Evolutionary conservation across 352 stramenopile genomes (phyloP), one percentile per base, ranked within the genome.

Genomic region (Phytophthora syringae): DNA sequence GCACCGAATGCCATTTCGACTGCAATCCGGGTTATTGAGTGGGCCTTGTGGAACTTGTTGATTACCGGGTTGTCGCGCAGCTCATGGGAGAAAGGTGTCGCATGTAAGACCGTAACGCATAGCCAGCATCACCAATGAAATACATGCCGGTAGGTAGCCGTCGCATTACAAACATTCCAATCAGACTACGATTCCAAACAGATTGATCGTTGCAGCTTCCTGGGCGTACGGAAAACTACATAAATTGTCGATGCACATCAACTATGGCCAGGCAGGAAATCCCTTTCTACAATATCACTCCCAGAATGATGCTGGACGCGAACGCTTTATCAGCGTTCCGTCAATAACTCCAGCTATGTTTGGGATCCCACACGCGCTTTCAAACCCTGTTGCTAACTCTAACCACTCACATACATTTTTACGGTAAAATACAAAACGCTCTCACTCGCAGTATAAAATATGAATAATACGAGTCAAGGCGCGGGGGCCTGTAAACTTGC

Each of bases 391-490:
- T 39, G 12, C 12, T 39, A 39, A 4, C 32, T 39, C 32, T 3
- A 16, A 39, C 32, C 32, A 39, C 32, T 39, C 32, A 39, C 2
- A 52, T 44, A n/a, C 20, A 52, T 18, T 30, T n/a, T 40, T 60
- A 52, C 18, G 40, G 24, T 52, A 52, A 10, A 52, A 60, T 21
- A 52, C 20, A 42, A 45, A 52, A 7, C 39, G 39, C 16, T 44
- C 24, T 36, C 40, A 25, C 20, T 60, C 40, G 15, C 27, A 52
- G 9, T 57, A 47, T 7, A 57, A 25, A 37, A 57, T 57, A 24
- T 57, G 34, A 36, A 57, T 45, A 20, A 60, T 52, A 24, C 20
- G 28, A 52, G 52, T 60, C 13, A 52, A 5, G 2, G 52, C 52
- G 0, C 39, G 52, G 9, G 28, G 52, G 9, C 25, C 40, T 24